These are phyloP conservation scores for Chimonanthus salicifolius DNA, from an alignment of 164 flowering plant genomes.

Conservation along the genomic window DNA sequence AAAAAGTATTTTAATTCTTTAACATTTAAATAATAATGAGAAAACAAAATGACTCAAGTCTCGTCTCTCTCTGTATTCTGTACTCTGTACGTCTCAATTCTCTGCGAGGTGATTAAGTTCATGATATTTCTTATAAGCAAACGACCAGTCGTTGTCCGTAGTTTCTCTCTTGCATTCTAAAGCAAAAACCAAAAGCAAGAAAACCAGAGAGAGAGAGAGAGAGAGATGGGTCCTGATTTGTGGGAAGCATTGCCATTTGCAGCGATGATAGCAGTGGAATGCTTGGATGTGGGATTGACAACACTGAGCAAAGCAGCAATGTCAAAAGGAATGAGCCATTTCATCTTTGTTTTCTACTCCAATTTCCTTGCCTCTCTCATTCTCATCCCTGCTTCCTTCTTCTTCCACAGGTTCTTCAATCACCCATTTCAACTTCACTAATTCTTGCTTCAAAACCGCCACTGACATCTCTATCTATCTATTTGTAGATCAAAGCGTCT, in stretches of 20 bases:
- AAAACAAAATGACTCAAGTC: no score
- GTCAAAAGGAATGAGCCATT: conserved; percentile 31
- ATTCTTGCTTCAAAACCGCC: neutral
- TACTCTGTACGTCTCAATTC: no score
- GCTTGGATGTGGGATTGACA: conserved; percentile 20
- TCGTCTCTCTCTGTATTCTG: no score
- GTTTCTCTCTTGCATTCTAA: no score
- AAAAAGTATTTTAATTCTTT: no score
- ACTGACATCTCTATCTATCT: neutral
- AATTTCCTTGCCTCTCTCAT: conserved; percentile 30
- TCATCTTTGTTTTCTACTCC: conserved; percentile 31
- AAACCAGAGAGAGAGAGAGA: neutral
- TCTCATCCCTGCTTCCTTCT: conserved; percentile 28
- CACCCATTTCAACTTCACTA: neutral
- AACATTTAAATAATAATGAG: no score
- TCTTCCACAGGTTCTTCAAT: conserved; percentile 5
- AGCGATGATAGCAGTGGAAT: conserved; percentile 32
- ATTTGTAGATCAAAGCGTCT: conserved; percentile 23
- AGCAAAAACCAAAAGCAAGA: no score
- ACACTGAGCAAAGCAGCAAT: conserved; percentile 34
- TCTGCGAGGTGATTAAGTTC: no score
- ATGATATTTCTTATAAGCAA: no score
- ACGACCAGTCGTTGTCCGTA: no score
- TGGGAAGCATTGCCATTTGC: conserved; percentile 20
- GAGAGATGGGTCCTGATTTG: conserved; percentile 4